These are phyloP conservation scores for Corylus avellana DNA, from an alignment of 306 rosid genomes.

Conservation along the genomic window DNA sequence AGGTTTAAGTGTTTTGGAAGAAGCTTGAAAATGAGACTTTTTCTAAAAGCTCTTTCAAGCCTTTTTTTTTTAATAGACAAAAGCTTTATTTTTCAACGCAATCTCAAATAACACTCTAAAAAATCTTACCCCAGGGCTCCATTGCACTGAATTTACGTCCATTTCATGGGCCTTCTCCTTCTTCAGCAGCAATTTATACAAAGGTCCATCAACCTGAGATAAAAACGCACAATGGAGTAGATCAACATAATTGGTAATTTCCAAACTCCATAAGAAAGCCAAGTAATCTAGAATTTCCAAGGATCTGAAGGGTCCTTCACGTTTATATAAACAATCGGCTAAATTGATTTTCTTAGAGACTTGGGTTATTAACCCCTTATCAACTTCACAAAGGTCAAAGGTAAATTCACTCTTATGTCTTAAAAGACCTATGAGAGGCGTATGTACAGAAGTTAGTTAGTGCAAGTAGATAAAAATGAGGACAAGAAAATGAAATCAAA, in stretches of 20 bases:
- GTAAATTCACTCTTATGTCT: neutral
- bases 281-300: neutral
- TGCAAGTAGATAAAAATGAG: neutral
- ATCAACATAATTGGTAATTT: constrained; percentile 6
- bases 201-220: constrained; percentile 63
- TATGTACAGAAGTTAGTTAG: neutral
- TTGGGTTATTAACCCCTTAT: neutral
- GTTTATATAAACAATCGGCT: neutral
- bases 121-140: constrained; percentile 90
- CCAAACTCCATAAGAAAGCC: neutral
- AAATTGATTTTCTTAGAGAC: neutral
- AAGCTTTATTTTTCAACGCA: neutral
- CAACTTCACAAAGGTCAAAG: neutral
- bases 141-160: constrained; percentile 82
- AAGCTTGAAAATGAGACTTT: too few species aligned
- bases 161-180: constrained; percentile 78
- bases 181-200: constrained; percentile 65
- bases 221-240: constrained; percentile 13
- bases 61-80: neutral
- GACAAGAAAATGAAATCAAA: neutral
- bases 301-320: neutral
- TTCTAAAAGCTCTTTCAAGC: constrained; percentile 5
- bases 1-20: too few species aligned
- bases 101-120: constrained; percentile 6
- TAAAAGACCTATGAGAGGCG: neutral